These are phyloP conservation scores for Colletotrichum cuscutae DNA, from an alignment of 2,329 filamentous ascomycete species.

Conservation along the genomic window DNA sequence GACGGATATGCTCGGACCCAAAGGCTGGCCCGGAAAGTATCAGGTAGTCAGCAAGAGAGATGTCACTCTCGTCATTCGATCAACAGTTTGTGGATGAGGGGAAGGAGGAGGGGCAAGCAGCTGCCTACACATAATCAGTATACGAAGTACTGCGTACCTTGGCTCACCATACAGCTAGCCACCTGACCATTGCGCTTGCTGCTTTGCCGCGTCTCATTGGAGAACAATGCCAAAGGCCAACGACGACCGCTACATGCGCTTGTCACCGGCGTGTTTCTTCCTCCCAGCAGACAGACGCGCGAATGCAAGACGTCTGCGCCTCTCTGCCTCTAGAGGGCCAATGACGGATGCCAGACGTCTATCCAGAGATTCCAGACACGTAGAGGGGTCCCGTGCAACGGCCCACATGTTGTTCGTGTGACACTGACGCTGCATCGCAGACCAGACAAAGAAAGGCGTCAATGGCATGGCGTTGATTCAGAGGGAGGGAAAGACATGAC, in stretches of 20 bases:
- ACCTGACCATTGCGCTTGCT: background rate
- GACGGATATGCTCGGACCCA: background rate
- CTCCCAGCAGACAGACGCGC: background rate
- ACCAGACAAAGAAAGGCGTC: constrained; percentile 1
- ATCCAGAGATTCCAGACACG: background rate
- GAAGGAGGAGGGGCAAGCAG: background rate
- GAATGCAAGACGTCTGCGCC: background rate
- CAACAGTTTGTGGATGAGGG: background rate
- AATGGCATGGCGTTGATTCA: constrained; percentile 10
- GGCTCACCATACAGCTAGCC: too few relatives aligned
- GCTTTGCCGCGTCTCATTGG: background rate
- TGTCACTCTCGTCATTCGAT: background rate
- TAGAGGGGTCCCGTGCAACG: constrained; percentile 1
- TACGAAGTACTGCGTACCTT: too few relatives aligned
- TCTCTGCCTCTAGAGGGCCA: background rate
- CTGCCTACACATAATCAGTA: too few relatives aligned
- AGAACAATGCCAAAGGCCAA: background rate
- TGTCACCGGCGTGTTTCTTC: background rate
- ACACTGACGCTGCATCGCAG: constrained; percentile 5
- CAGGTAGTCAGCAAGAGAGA: background rate
- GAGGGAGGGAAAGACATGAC: background rate
- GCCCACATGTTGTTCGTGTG: constrained; percentile 1
- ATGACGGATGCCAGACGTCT: background rate
- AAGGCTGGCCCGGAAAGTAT: background rate
- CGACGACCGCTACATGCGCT: background rate